These are phyloP conservation scores for Fusarium sp. DNA, from an alignment of 2,329 filamentous ascomycete species.

Conservation along the genomic window DNA sequence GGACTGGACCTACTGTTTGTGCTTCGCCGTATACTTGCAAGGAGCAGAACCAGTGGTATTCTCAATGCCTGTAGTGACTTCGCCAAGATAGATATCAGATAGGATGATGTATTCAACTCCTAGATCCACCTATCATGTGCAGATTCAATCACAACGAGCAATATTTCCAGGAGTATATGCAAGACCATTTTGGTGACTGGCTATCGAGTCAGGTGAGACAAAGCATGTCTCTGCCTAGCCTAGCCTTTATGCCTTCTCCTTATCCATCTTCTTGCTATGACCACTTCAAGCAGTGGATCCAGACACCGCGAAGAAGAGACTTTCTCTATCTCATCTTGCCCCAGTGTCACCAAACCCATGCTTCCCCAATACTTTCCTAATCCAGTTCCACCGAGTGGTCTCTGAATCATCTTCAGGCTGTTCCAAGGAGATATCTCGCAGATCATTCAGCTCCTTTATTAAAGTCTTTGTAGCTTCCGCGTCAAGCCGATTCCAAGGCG, in stretches of 20 bases:
- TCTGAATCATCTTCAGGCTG: background rate
- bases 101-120: too few relatives aligned
- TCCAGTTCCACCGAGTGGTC: background rate
- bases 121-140: accelerated
- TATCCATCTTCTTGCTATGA: too few relatives aligned
- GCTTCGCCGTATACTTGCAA: conserved; percentile 18
- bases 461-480: background rate
- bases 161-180: accelerated
- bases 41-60: conserved; percentile 32
- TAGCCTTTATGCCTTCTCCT: too few relatives aligned
- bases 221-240: too few relatives aligned
- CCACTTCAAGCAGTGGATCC: accelerated
- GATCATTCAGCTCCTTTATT: background rate
- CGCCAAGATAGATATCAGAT: too few relatives aligned
- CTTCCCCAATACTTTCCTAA: too few relatives aligned
- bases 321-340: too few relatives aligned
- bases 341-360: too few relatives aligned
- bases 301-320: too few relatives aligned
- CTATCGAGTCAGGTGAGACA: too few relatives aligned
- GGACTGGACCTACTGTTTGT: conserved; percentile 21
- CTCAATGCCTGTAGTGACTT: conserved; percentile 14
- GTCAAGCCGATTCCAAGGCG: background rate
- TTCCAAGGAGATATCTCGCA: background rate
- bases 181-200: too few relatives aligned
- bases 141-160: too few relatives aligned